Percentiles rank a stretch among this genome's conserved stretches.
phyloP scores from a whole-genome alignment of 148 eudicot genomes.

The Selenicereus undatus region DNA sequence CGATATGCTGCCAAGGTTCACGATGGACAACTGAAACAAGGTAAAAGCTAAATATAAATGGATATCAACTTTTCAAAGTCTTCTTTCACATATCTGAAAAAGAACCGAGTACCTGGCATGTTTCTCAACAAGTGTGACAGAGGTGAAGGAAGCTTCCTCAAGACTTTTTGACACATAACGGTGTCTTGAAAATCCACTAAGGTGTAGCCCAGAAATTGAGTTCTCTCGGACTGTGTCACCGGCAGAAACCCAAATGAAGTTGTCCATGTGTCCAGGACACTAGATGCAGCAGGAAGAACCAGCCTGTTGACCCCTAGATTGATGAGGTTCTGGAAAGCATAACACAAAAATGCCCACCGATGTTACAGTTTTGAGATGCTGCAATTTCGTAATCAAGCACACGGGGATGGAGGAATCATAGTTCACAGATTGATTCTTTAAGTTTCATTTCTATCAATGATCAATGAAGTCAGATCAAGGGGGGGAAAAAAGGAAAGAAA shows the following conservation, averaged over 20 bases:
- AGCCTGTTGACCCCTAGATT: conserved; percentile 79
- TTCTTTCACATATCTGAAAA: background rate
- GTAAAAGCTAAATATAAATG: background rate
- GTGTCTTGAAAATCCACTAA: conserved; percentile 88
- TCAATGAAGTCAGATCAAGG: too few relatives aligned
- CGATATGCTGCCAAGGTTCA: conserved; percentile 19
- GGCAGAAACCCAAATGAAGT: conserved; percentile 71
- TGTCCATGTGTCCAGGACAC: conserved; percentile 74
- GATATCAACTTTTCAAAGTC: background rate
- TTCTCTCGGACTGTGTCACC: conserved; percentile 47
- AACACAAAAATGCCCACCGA: background rate
- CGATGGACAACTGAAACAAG: conserved; percentile 33
- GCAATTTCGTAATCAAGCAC: background rate
- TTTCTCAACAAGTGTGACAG: conserved; percentile 29
- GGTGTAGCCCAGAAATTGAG: conserved; percentile 50
- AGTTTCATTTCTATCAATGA: too few relatives aligned
- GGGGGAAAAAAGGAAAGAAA: too few relatives aligned
- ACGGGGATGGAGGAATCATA: background rate
- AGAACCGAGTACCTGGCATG: conserved; percentile 18
- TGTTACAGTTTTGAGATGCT: too few relatives aligned
- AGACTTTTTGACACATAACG: conserved; percentile 74
- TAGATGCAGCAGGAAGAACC: conserved; percentile 75
- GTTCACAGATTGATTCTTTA: background rate
- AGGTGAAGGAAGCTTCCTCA: conserved; percentile 30
- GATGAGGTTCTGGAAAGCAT: conserved; percentile 50